Conservation (phyloP, 179 eudicot species). For the Camellia oleifera region DNA sequence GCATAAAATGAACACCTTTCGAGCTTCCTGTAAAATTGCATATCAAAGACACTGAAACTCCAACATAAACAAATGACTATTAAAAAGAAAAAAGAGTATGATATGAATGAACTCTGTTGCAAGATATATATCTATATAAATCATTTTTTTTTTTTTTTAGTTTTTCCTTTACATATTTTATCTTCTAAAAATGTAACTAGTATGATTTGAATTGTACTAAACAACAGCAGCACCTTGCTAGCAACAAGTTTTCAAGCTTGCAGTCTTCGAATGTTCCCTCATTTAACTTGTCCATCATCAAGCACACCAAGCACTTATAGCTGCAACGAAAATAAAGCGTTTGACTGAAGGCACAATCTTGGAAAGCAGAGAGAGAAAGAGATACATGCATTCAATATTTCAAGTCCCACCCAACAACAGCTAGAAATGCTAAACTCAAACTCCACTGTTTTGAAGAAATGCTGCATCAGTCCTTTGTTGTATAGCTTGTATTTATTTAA, state of each 20-base stretch:
- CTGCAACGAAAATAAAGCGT: slow-evolving; percentile 1
- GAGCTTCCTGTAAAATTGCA: no score
- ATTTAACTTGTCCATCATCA: neutral
- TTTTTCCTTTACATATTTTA: neutral
- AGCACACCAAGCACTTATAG: neutral
- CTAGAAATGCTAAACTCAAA: neutral
- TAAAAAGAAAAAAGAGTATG: no score
- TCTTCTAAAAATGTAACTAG: neutral
- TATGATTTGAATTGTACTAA: neutral
- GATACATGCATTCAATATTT: neutral
- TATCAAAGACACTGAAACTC: no score
- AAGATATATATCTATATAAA: neutral
- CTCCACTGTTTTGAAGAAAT: no score
- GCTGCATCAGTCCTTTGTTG: neutral
- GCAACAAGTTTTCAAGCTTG: neutral
- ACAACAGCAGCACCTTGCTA: neutral
- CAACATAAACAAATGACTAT: no score
- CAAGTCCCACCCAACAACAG: neutral
- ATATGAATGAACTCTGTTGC: no score
- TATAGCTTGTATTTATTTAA: neutral
- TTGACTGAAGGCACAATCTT: neutral
- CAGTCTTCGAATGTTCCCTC: neutral
- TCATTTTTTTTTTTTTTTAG: neutral
- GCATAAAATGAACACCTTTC: no score
- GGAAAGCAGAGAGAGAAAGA: neutral